A percentile compares a stretch with the other conserved stretches of the same genome.
Evolutionary conservation across 176 grass and related monocot species (phyloP).

Genomic region (Eragrostis nindensis): DNA sequence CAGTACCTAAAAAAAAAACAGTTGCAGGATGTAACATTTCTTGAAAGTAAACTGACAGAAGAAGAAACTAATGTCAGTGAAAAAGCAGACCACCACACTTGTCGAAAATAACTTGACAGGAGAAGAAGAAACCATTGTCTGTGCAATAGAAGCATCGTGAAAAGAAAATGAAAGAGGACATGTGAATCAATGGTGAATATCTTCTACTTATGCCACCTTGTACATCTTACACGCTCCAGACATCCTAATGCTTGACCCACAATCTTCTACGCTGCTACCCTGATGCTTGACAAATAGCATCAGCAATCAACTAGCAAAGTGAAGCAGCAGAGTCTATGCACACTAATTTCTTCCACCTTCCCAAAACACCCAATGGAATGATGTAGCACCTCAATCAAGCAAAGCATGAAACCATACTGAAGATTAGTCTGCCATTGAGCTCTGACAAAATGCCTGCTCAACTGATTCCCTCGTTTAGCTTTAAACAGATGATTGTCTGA

Average conservation of each 20-base stretch:
- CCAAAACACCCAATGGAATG: not conserved
- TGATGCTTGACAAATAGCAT: not conserved
- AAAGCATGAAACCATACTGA: not conserved
- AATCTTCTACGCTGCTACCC: not conserved
- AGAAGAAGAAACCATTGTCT: too few species aligned
- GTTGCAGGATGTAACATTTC: conserved; percentile 1
- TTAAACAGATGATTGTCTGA: not conserved
- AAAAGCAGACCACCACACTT: too few species aligned
- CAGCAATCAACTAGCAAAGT: conserved; percentile 19
- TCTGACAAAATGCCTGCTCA: too few species aligned
- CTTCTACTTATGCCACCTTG: conserved; percentile 12
- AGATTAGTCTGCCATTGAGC: not conserved
- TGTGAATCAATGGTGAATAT: too few species aligned
- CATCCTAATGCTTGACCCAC: not conserved
- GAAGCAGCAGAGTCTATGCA: not conserved
- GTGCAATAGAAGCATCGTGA: too few species aligned
- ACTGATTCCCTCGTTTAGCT: too few species aligned
- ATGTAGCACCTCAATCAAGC: not conserved
- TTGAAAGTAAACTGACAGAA: conserved; percentile 16
- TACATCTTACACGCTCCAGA: not conserved
- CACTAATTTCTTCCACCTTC: not conserved
- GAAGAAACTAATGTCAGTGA: too few species aligned
- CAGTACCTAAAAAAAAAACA: conserved; percentile 72
- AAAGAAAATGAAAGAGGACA: too few species aligned
- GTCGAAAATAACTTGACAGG: too few species aligned